phyloP scores from a whole-genome alignment of 2,329 filamentous ascomycete species.

The Ceratocystis variospora region DNA sequence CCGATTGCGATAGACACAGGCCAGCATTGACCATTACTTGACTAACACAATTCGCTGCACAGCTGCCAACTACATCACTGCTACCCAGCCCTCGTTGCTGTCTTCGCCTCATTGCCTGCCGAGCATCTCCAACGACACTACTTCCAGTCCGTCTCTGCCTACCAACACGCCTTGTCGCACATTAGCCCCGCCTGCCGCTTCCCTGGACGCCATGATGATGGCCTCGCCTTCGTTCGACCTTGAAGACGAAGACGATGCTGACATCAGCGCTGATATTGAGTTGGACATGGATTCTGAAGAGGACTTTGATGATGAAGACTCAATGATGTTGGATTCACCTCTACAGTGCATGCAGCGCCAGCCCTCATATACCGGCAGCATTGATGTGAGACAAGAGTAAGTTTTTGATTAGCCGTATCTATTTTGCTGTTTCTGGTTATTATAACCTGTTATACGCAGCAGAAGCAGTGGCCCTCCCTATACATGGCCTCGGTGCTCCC shows the following conservation, averaged over 20 bases:
- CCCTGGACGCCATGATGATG: constrained; percentile 18
- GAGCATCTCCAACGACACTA: constrained; percentile 49
- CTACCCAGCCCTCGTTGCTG: constrained; percentile 21
- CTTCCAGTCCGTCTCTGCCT: constrained; percentile 45
- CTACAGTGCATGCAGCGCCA: constrained; percentile 13
- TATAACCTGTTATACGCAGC: not conserved
- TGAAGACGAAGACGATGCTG: constrained; percentile 8
- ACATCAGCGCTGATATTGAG: constrained; percentile 7
- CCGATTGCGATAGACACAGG: no score
- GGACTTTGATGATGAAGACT: constrained; percentile 16
- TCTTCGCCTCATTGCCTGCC: constrained; percentile 24
- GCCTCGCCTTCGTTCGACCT: constrained; percentile 14
- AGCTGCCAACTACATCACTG: constrained; percentile 2
- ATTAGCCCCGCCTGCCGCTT: constrained; percentile 6
- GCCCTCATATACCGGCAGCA: constrained; percentile 7
- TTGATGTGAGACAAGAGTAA: constrained; percentile 14
- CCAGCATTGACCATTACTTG: not conserved
- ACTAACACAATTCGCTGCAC: not conserved
- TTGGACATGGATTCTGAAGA: constrained; percentile 15
- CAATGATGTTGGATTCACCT: constrained; percentile 17
- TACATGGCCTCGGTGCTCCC: not conserved
- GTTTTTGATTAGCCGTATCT: not conserved
- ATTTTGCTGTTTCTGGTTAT: not conserved
- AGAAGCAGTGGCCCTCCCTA: not conserved
- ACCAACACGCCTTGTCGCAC: constrained; percentile 16